phyloP scores from a whole-genome alignment of 2,329 filamentous ascomycete species.

The Talaromyces rugulosus region DNA sequence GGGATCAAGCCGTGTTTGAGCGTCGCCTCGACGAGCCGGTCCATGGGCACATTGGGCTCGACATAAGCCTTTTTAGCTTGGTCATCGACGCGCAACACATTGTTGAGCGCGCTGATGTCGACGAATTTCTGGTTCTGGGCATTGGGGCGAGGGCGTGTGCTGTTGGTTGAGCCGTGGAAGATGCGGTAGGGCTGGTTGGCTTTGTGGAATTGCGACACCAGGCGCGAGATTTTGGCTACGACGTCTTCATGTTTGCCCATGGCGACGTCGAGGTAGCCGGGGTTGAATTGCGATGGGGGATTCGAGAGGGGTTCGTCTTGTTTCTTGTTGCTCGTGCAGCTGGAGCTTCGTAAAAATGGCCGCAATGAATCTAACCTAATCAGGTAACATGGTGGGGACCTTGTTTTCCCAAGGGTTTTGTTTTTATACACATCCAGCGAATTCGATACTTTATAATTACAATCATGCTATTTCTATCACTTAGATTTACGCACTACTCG shows the following conservation, averaged over 20 bases:
- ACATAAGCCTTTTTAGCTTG: slow-evolving; percentile 59
- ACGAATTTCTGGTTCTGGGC: slow-evolving; percentile 8
- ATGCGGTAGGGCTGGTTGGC: slow-evolving; percentile 63
- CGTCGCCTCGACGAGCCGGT: slow-evolving; percentile 56
- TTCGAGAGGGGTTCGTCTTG: background rate
- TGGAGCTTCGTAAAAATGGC: background rate
- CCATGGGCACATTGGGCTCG: slow-evolving; percentile 68
- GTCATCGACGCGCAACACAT: slow-evolving; percentile 11
- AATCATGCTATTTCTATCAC: background rate
- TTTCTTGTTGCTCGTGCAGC: background rate
- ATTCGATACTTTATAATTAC: background rate
- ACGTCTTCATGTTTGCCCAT: slow-evolving; percentile 11
- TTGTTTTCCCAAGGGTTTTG: background rate
- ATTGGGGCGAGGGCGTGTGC: slow-evolving; percentile 55
- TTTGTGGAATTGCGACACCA: slow-evolving; percentile 33
- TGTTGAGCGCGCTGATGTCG: slow-evolving; percentile 24
- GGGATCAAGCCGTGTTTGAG: slow-evolving; percentile 54
- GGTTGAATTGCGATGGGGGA: background rate
- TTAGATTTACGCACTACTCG: background rate
- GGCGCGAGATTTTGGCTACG: slow-evolving; percentile 11
- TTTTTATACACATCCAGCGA: background rate
- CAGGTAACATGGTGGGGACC: background rate
- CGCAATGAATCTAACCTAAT: background rate
- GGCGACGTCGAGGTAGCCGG: background rate
- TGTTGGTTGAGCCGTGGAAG: slow-evolving; percentile 73